Conservation (phyloP, 371 early-diverging fungal species). For the Mucor lusitanicus region DNA sequence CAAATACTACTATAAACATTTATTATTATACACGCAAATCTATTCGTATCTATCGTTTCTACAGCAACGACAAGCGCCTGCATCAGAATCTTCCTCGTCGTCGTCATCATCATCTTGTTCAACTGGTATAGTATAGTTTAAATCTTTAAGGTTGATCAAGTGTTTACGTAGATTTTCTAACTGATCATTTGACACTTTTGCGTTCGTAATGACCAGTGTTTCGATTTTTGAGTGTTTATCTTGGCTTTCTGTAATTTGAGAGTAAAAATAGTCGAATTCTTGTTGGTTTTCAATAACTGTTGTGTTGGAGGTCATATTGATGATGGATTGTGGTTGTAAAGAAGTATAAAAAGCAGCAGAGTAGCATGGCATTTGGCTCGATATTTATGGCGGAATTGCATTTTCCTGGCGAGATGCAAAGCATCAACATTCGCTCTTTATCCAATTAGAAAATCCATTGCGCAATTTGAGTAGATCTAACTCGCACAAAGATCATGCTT, state of each 20-base stretch:
- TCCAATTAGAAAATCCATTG: neutral
- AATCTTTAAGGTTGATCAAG: neutral
- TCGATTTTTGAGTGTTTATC: neutral
- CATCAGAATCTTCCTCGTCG: constrained; percentile 1
- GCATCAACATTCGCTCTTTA: neutral
- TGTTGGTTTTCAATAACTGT: neutral
- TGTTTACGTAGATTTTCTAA: neutral
- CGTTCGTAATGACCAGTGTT: neutral
- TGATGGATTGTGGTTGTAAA: neutral
- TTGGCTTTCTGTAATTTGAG: neutral
- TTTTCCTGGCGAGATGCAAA: neutral
- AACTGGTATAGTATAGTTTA: constrained; percentile 1
- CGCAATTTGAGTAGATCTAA: neutral
- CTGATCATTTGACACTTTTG: neutral
- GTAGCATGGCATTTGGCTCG: neutral
- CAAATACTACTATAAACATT: too few species aligned
- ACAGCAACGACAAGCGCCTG: constrained; percentile 1
- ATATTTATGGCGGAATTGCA: neutral
- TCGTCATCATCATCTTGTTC: neutral
- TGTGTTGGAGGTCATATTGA: neutral
- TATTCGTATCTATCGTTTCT: constrained; percentile 13
- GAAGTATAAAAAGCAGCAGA: neutral
- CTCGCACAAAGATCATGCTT: too few species aligned
- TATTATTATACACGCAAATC: too few species aligned
- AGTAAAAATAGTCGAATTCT: constrained; percentile 1